phyloP scores from a whole-genome alignment of 78 protist genomes.

The Dictyostelium discoideum region dicty_2.7 NC_007091.3:3220501-3221000 shows the following conservation, averaged over 20 bases:
- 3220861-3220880: constrained; percentile 51
- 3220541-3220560: constrained; percentile 72
- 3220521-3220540: constrained; percentile 66
- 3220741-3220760: constrained; percentile 77
- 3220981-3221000: constrained; percentile 68
- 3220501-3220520: constrained; percentile 74
- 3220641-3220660: constrained; percentile 77
- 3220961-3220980: constrained; percentile 64
- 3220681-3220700: constrained; percentile 52
- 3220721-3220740: constrained; percentile 78
- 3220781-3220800: constrained; percentile 78
- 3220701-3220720: constrained; percentile 82
- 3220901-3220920: constrained; percentile 48
- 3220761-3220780: constrained; percentile 53
- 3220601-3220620: constrained; percentile 74
- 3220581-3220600: constrained; percentile 82
- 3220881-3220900: constrained; percentile 77
- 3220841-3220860: constrained; percentile 60
- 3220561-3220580: constrained; percentile 80
- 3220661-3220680: constrained; percentile 72
- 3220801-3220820: constrained; percentile 47
- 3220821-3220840: constrained; percentile 64
- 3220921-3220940: constrained; percentile 28
- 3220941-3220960: constrained; percentile 24
- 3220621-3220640: constrained; percentile 78